These are phyloP conservation scores for Asclepias syriaca DNA, from an alignment of 257 asterid genomes.

Conservation along the genomic window DNA sequence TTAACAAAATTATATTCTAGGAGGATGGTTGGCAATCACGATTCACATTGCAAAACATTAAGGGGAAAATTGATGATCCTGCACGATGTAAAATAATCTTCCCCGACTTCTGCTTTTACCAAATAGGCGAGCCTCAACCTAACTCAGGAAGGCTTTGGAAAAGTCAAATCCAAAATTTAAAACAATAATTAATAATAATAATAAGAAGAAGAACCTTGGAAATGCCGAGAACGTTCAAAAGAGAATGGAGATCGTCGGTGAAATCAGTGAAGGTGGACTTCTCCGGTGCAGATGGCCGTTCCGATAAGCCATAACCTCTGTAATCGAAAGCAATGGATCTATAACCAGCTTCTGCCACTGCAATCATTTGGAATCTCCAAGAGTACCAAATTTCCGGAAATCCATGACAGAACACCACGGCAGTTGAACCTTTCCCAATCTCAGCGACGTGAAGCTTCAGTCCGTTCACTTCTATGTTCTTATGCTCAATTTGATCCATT, in stretches of 20 bases:
- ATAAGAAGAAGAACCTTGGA: slow-evolving; percentile 25
- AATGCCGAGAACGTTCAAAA: slow-evolving; percentile 40
- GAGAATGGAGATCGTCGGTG: slow-evolving; percentile 35
- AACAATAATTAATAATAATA: background rate
- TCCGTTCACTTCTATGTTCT: slow-evolving; percentile 23
- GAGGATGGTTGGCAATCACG: background rate
- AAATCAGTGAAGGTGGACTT: slow-evolving; percentile 41
- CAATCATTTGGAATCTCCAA: slow-evolving; percentile 31
- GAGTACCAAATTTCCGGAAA: slow-evolving; percentile 38
- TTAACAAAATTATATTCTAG: background rate
- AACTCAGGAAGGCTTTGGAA: background rate
- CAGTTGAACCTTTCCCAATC: slow-evolving; percentile 15
- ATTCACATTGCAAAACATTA: background rate
- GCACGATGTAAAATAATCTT: background rate
- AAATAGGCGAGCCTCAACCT: background rate
- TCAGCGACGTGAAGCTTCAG: slow-evolving; percentile 32
- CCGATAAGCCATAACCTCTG: slow-evolving; percentile 59
- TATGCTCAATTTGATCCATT: slow-evolving; percentile 30
- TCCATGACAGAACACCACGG: slow-evolving; percentile 28
- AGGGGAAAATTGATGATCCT: background rate
- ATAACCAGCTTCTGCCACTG: slow-evolving; percentile 25
- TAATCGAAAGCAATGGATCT: slow-evolving; percentile 32
- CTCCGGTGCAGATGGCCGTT: slow-evolving; percentile 39
- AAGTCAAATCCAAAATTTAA: background rate
- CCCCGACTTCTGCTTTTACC: background rate